Evolutionary conservation across 2,329 filamentous ascomycete genomes (phyloP).

Genomic region (Verticillium albo-atrum): DNA sequence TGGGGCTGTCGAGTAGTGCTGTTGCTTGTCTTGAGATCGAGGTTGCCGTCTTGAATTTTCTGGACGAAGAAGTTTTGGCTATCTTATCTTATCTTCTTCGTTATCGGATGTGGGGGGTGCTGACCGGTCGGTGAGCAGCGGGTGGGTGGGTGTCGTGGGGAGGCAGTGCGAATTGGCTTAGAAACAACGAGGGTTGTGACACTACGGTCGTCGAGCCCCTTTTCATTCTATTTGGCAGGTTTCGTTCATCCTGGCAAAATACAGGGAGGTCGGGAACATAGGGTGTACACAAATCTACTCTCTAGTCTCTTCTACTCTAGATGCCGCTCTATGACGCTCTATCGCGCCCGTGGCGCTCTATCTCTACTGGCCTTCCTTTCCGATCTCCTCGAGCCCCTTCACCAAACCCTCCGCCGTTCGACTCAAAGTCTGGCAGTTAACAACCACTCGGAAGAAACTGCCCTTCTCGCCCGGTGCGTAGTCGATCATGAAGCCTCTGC

Average conservation of each 20-base stretch:
- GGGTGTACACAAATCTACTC: not conserved
- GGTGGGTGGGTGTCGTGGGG: not conserved
- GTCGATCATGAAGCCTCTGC: conserved; percentile 55
- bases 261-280: too few species aligned
- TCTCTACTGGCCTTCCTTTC: conserved; percentile 17
- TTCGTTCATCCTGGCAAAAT: too few species aligned
- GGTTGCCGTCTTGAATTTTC: conserved; percentile 8
- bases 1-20: not conserved
- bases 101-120: not conserved
- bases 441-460: conserved; percentile 55
- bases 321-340: not conserved
- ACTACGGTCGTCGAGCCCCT: too few species aligned
- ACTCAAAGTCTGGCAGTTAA: conserved; percentile 50
- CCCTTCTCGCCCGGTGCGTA: conserved; percentile 54
- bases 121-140: not conserved
- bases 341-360: not conserved
- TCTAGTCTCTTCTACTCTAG: not conserved
- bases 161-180: not conserved
- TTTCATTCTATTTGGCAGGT: too few species aligned
- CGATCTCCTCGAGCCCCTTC: conserved; percentile 46
- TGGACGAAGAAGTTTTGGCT: conserved; percentile 5
- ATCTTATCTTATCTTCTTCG: conserved; percentile 13
- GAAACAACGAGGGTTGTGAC: too few species aligned
- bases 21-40: not conserved
- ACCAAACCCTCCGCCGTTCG: conserved; percentile 50